phyloP scores from a whole-genome alignment of 176 grass and related monocot genomes.

The Poa annua region DNA sequence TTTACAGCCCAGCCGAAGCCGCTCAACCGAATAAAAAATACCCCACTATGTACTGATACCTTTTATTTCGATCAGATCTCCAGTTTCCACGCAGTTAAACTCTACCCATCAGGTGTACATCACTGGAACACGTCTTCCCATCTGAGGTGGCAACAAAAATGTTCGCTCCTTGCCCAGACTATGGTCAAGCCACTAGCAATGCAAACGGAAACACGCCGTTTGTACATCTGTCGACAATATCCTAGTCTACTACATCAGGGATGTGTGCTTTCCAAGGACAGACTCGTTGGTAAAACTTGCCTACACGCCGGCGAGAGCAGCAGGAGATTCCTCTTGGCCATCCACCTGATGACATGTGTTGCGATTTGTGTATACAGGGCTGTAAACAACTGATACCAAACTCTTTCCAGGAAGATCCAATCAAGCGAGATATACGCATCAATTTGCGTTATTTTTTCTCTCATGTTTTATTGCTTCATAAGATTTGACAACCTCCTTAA shows the following conservation, averaged over 20 bases:
- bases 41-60: not conserved
- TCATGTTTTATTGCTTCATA: conserved; percentile 91
- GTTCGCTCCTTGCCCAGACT: conserved; percentile 19
- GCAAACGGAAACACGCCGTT: conserved; percentile 23
- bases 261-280: conserved; percentile 16
- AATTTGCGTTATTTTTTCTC: conserved; percentile 61
- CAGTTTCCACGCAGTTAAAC: conserved; percentile 2
- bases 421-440: conserved; percentile 3
- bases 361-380: not conserved
- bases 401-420: not conserved
- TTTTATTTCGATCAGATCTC: conserved; percentile 24
- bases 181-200: conserved; percentile 21
- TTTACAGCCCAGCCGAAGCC: not conserved
- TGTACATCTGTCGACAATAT: conserved; percentile 29
- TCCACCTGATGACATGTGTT: conserved; percentile 17
- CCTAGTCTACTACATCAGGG: conserved; percentile 40
- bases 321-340: not conserved
- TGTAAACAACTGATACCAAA: conserved; percentile 7
- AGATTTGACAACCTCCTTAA: conserved; percentile 91
- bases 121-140: not conserved
- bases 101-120: not conserved
- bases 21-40: not conserved
- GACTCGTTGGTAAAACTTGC: conserved; percentile 7
- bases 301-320: conserved; percentile 7
- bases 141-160: conserved; percentile 38